phyloP scores from a whole-genome alignment of 441 rosid species.

The Bruguiera hainesii region DNA sequence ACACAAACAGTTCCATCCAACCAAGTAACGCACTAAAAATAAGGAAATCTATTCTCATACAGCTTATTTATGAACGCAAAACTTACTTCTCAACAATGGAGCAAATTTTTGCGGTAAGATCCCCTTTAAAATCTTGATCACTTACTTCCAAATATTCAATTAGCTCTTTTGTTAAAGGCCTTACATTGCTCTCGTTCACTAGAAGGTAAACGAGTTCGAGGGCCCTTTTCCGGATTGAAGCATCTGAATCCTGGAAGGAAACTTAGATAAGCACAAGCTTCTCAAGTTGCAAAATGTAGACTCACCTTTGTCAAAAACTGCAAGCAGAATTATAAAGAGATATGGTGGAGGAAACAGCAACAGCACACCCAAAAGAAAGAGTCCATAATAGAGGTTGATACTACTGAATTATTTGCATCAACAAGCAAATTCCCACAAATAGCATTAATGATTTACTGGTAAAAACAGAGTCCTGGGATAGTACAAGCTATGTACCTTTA shows the following conservation, averaged over 20 bases:
- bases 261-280: constrained; percentile 29
- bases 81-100: constrained; percentile 96
- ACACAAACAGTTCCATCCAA: background rate
- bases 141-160: constrained; percentile 95
- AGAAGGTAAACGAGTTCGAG: constrained; percentile 89
- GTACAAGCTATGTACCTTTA: constrained; percentile 54
- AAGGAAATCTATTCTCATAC: constrained; percentile 13
- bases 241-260: constrained; percentile 91
- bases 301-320: background rate
- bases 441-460: background rate
- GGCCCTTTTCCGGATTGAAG: constrained; percentile 96
- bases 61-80: constrained; percentile 21
- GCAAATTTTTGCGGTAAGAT: constrained; percentile 97
- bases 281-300: constrained; percentile 7
- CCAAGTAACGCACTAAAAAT: constrained; percentile 16
- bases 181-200: constrained; percentile 91
- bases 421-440: too few relatives aligned
- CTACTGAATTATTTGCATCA: too few relatives aligned
- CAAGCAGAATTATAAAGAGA: background rate
- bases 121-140: constrained; percentile 94
- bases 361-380: too few relatives aligned
- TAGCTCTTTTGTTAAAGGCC: constrained; percentile 82
- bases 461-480: background rate
- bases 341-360: too few relatives aligned
- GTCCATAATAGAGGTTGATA: too few relatives aligned